Evolutionary conservation across 345 rosid genomes (phyloP), one percentile per base, ranked within the genome.

Genomic region (Linum tenue): DNA sequence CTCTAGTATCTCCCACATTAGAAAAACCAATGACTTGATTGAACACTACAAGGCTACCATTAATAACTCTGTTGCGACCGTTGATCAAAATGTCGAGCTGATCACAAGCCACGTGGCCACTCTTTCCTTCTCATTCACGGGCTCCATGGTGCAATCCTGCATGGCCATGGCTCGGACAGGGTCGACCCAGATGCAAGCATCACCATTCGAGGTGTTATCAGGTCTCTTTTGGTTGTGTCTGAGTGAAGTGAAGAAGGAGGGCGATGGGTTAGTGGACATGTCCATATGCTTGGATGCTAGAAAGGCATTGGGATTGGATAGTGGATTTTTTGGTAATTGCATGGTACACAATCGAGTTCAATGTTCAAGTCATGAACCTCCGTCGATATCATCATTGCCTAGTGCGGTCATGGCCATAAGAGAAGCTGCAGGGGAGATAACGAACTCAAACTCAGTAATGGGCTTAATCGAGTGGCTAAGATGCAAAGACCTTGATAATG

Each of bases 241-340:
- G 62, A 83, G 92, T 75, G 76, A 70, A 60, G 70, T 77, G 38
- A 87, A 77, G 75, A 83, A 82, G 39, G 17, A 36, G 10, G 40
- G 15, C n/a, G 63, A 77, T 39, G 79, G 74, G 66, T 81, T 83
- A 4, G n/a, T 73, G 39, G 76, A 77, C 58, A 74, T 90, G 82
- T 77, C 85, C 0, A 7, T 86, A 40, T 83, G 88, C 56, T 68
- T 78, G 55, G 92, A 90, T 44, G 71, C 72, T 67, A 82, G 95
- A 43, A 78, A 73, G 5, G 48, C 63, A n/a, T 37, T 86, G 62
- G 79, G 83, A 16, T 65, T 88, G 48, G 90, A 83, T 48, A 64
- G 71, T 62, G 78, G 79, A 7, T 90, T 69, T 38, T 88, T 88
- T 56, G 95, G 97, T 40, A 90, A 86, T 22, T 83, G 91, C 71